A percentile compares a stretch with the other conserved stretches of the same genome.
Evolutionary conservation across 129 eudicot species (phyloP).

Genomic region (Artemisia annua): DNA sequence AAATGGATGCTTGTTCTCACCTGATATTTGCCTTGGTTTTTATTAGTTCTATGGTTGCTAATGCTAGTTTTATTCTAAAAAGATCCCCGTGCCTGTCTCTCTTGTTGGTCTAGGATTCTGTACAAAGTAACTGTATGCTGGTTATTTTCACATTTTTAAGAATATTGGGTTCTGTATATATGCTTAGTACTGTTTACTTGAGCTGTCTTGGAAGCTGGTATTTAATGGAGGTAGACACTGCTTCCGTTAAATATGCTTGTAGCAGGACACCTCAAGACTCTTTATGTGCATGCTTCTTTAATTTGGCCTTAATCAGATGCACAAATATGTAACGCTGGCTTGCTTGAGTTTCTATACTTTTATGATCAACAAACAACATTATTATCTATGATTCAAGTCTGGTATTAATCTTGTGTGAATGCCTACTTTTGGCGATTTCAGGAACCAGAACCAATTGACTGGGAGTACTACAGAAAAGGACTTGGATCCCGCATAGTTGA

Average conservation of each 20-base stretch:
- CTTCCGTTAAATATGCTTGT: background rate
- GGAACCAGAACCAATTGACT: conserved; percentile 95
- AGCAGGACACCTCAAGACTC: no score
- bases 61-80: background rate
- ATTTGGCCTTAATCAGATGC: no score
- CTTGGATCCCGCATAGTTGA: conserved; percentile 90
- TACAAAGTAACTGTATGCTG: background rate
- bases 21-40: background rate
- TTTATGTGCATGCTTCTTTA: no score
- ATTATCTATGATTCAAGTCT: background rate
- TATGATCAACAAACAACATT: background rate
- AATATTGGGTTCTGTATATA: background rate
- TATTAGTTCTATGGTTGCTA: background rate
- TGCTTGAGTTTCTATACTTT: background rate
- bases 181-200: background rate
- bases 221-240: background rate
- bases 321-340: no score
- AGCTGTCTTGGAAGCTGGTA: background rate
- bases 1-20: background rate
- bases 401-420: background rate
- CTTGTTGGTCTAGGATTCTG: background rate
- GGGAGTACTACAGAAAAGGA: conserved; percentile 97
- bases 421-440: conserved; percentile 27
- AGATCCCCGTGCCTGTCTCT: background rate
- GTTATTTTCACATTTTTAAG: background rate